These are phyloP conservation scores for Chlamydomonas schloesseri DNA, from an alignment of 139 green algal genomes.

Conservation along the genomic window DNA sequence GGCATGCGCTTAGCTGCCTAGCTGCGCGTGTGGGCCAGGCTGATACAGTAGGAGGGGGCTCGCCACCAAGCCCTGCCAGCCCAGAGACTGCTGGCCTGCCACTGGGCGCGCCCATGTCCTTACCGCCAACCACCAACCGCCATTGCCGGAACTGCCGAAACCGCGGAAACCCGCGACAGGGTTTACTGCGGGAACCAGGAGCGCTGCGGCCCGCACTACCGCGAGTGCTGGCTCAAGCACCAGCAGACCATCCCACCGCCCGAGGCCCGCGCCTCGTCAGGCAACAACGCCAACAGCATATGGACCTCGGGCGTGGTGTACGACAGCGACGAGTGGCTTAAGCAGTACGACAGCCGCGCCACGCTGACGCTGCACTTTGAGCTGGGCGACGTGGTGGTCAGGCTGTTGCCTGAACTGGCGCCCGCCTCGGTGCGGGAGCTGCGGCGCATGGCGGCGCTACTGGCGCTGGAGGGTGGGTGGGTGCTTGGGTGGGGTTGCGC, in stretches of 20 bases:
- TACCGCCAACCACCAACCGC: too few species aligned
- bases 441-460: conserved; percentile 28
- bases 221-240: conserved; percentile 80
- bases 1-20: too few species aligned
- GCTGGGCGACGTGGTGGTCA: conserved; percentile 19
- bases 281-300: background rate
- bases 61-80: too few species aligned
- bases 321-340: conserved; percentile 1
- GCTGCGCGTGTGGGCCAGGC: too few species aligned
- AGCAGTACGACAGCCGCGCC: background rate
- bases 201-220: conserved; percentile 49
- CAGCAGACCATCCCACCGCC: background rate
- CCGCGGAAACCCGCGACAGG: conserved; percentile 26
- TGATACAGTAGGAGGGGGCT: too few species aligned
- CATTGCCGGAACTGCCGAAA: background rate
- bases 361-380: conserved; percentile 25
- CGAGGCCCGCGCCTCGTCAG: background rate
- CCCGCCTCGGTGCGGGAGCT: conserved; percentile 41
- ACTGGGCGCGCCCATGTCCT: too few species aligned
- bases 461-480: background rate
- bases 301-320: conserved; percentile 19
- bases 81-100: too few species aligned
- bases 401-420: conserved; percentile 46
- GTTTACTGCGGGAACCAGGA: conserved; percentile 66
- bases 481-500: too few species aligned